Base-by-base conservation (phyloP, 345 rosid genomes). In the Salix arbutifolia region DNA sequence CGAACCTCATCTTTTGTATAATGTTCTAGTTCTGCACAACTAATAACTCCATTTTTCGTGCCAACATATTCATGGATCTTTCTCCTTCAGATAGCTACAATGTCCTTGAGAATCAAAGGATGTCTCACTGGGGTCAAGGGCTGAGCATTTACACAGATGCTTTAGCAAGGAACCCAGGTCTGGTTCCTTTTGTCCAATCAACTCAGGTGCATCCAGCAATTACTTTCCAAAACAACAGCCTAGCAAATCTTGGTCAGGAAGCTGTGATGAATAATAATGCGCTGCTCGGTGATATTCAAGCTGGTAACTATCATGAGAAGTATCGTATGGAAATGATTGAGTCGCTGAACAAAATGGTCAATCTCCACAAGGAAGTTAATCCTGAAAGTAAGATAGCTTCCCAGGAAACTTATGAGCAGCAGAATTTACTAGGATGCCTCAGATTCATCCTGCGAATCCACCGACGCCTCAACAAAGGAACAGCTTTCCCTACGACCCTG, bases 41-140 rank as follows among this genome's bases (percentile, higher is more conserved):
- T 72, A 56, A 64, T 72, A 56, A 64, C 79, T 67, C 58, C 38
- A 13, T 77, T 69, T 69, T 38, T 65, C 35, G 35, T 75, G 28
- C 56, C 64, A 73, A 78, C 77, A 37, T 71, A 83, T 77, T 85
- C 26, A 75, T 80, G 77, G 80, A 78, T 40, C 61, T 78, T 78
- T 73, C 71, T 65, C 67, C 3, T 75, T 62, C 75, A 78, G 75
- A 73, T 61, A 58, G 68, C 74, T 37, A 6, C 77, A 50, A 50
- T 6, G 70, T 44, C 35, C 25, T 3, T 38, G 81, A 71, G 30
- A 70, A 35, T 74, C 37, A 9, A 62, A 69, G 48, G 44, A 62
- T 62, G 61, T 38, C 30, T 4, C 2, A 21, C 11, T 58, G 75
- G 73, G 78, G 38, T 56, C 83, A 76, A 37, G 73, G 35, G 46